These are phyloP conservation scores for Phytophthora multivora DNA, from an alignment of 352 stramenopile genomes.

Conservation along the genomic window DNA sequence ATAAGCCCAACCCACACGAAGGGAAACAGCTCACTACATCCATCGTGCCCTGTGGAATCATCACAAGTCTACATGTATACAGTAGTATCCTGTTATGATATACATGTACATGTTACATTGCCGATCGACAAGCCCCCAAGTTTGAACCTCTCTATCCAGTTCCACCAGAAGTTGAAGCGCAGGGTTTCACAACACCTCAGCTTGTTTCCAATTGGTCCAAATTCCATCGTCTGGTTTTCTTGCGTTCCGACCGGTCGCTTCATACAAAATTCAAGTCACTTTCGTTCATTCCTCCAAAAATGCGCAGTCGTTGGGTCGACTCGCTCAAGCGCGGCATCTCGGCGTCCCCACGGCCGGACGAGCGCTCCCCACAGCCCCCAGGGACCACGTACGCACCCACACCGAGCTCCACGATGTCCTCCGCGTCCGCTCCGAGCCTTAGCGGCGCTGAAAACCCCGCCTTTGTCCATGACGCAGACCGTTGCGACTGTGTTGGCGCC, in stretches of 20 bases:
- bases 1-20: too few species aligned
- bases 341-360: constrained; percentile 36
- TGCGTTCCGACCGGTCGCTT: constrained; percentile 1
- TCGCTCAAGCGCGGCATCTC: constrained; percentile 65
- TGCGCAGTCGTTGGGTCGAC: constrained; percentile 79
- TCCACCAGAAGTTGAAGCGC: constrained; percentile 2
- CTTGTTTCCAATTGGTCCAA: constrained; percentile 21
- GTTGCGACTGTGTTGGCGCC: constrained; percentile 57
- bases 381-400: constrained; percentile 16
- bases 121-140: too few species aligned
- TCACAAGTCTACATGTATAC: too few species aligned
- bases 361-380: constrained; percentile 21
- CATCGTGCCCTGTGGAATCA: neutral
- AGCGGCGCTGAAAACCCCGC: constrained; percentile 44
- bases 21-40: neutral
- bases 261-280: constrained; percentile 21
- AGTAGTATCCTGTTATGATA: too few species aligned
- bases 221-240: constrained; percentile 11
- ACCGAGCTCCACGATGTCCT: constrained; percentile 32
- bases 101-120: too few species aligned
- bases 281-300: constrained; percentile 20
- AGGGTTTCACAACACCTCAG: neutral
- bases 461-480: constrained; percentile 59
- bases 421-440: constrained; percentile 19
- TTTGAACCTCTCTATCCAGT: neutral